Conservation (phyloP, 1,284 basidiomycete genomes). For the Exobasidium rhododendri region DNA sequence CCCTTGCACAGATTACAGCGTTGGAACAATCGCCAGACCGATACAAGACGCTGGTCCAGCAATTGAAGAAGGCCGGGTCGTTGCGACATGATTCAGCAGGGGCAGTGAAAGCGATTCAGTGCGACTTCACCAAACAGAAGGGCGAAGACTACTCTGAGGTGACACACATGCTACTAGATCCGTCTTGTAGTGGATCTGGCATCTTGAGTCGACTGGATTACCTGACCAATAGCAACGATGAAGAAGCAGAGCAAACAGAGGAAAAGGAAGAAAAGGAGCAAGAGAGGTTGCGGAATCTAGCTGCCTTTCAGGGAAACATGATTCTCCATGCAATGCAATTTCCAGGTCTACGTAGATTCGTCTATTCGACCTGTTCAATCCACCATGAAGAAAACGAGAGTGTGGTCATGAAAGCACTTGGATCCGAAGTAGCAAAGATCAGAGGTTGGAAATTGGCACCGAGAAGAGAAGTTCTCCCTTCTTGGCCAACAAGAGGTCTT, state of each 20-base stretch:
- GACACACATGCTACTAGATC: conserved; percentile 48
- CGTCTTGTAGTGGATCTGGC: conserved; percentile 45
- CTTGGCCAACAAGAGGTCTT: conserved; percentile 39
- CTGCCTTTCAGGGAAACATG: conserved; percentile 72
- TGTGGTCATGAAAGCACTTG: conserved; percentile 62
- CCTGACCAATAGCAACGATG: conserved; percentile 12
- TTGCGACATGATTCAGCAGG: neutral
- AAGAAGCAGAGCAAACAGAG: neutral
- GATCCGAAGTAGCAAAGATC: conserved; percentile 25
- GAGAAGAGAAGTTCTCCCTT: conserved; percentile 29
- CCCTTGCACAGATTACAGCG: conserved; percentile 26
- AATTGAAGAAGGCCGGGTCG: conserved; percentile 24
- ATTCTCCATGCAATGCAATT: conserved; percentile 89
- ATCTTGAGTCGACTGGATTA: conserved; percentile 50
- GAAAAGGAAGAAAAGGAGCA: neutral
- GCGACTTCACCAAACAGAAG: neutral
- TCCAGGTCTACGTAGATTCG: conserved; percentile 66
- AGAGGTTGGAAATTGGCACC: conserved; percentile 36
- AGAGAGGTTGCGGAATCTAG: conserved; percentile 23
- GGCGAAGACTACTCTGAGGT: conserved; percentile 19
- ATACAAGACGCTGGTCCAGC: conserved; percentile 24
- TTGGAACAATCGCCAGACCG: conserved; percentile 37
- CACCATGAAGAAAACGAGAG: conserved; percentile 87
- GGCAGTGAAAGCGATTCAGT: conserved; percentile 19
- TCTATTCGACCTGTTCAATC: conserved; percentile 94